Conservation (phyloP, 1,284 basidiomycete species). For the Microbotryum scabiosae region DNA sequence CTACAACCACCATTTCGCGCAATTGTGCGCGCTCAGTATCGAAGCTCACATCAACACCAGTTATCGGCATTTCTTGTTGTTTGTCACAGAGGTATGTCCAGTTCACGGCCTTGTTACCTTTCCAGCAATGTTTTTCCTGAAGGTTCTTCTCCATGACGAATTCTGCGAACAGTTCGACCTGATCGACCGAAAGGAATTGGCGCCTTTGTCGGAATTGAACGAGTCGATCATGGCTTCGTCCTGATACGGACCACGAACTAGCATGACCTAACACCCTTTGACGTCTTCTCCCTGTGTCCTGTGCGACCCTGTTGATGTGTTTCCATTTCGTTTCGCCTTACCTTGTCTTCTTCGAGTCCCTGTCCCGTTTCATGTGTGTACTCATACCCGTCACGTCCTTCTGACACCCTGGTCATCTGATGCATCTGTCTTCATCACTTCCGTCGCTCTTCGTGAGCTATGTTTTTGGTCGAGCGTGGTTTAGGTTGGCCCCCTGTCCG, state of each 20-base stretch:
- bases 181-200: slow-evolving; percentile 94
- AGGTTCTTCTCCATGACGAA: slow-evolving; percentile 1
- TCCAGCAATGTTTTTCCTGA: background rate
- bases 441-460: too few species aligned
- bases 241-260: too few species aligned
- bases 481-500: too few species aligned
- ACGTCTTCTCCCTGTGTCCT: background rate
- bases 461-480: too few species aligned
- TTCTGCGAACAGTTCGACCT: slow-evolving; percentile 65
- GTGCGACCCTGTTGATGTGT: background rate
- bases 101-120: background rate
- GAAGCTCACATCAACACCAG: slow-evolving; percentile 99
- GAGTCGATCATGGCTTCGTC: slow-evolving; percentile 63
- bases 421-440: too few species aligned
- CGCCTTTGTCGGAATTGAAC: slow-evolving; percentile 92
- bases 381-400: too few species aligned
- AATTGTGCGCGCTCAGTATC: slow-evolving; percentile 94
- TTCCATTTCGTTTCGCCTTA: too few species aligned
- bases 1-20: slow-evolving; percentile 99
- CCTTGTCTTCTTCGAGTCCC: too few species aligned
- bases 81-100: slow-evolving; percentile 73
- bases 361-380: too few species aligned
- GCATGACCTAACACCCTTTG: too few species aligned
- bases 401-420: too few species aligned
- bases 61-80: slow-evolving; percentile 95